Base-by-base conservation (phyloP, 345 rosid genomes). In the Acer campestre region DNA sequence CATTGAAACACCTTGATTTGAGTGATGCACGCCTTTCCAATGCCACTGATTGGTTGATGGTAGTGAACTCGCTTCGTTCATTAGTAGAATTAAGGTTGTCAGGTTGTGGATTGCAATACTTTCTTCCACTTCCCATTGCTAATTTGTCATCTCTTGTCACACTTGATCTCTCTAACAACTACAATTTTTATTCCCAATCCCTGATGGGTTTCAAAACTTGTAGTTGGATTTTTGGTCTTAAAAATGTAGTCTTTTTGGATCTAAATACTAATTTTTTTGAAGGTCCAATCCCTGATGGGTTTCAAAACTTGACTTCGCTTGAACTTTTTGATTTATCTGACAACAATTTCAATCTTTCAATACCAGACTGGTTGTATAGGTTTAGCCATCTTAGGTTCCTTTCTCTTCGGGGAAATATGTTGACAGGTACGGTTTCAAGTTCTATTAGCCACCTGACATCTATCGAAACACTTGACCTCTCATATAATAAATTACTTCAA, bases 371-470 rank as follows among this genome's bases (percentile, higher is more conserved):
- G 82, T 35, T 79, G 17, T 68, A 42, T 7, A 20, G 11, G 16
- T 49, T 75, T 1, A 56, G 13, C 0, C 61, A 23, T n/a, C 72
- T 81, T 44, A 40, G 67, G 74, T 3, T 14, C 29, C 68, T 78
- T 18, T 12, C 18, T 23, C 67, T 74, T 40, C 3, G 3, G 0
- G 0, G 5, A 9, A 78, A 68, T 22, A 0, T 0, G 2, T 75
- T 81, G 20, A 6, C 38, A 4, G 81, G 81, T n/a, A 7, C 4
- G 14, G 29, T 78, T 7, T 22, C 84, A 7, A 49, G 23, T 68
- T 16, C 46, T 5, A 29, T 40, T 75, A 20, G 58, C 56, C 20
- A 78, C 77, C 46, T 82, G 64, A 70, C 80, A 3, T 78, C 48
- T 23, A 70, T 82, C 1, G 6, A 1, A 20, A 18, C 1, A 13